Conservation (phyloP, 1,284 basidiomycete genomes). For the Trametes hirsuta region DNA sequence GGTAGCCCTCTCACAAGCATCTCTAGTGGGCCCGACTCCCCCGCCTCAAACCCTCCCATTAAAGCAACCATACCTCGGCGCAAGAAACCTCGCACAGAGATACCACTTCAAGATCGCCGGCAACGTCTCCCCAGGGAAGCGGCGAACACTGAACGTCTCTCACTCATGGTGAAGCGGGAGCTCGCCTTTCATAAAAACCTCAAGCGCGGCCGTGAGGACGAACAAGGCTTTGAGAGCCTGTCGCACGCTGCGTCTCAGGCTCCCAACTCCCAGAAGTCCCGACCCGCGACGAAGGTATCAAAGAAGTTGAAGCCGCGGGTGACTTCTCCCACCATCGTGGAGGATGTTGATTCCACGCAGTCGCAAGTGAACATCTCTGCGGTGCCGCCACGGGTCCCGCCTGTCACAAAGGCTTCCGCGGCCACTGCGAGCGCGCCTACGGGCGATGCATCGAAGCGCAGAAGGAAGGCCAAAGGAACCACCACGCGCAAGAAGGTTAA, state of each 20-base stretch:
- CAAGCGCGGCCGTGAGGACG: constrained; percentile 8
- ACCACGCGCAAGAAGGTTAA: constrained; percentile 6
- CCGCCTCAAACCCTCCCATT: background rate
- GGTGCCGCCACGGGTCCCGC: too few species aligned
- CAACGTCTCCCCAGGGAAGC: constrained; percentile 4
- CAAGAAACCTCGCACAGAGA: background rate
- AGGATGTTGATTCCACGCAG: too few species aligned
- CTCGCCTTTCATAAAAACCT: background rate
- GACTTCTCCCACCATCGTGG: too few species aligned
- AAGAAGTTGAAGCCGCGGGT: constrained; percentile 2
- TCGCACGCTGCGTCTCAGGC: background rate
- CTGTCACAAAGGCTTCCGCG: too few species aligned
- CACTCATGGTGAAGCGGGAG: background rate
- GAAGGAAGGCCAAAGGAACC: background rate
- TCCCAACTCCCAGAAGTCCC: background rate
- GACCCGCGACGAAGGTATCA: background rate
- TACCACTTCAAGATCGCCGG: background rate
- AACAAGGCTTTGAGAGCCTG: background rate
- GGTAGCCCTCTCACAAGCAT: too few species aligned
- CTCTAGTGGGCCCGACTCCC: too few species aligned
- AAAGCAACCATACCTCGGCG: background rate
- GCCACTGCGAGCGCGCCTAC: background rate
- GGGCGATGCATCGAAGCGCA: background rate
- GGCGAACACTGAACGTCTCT: background rate
- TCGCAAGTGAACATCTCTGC: too few species aligned